A percentile compares a stretch with the other conserved stretches of the same genome.
Evolutionary conservation across 2,329 filamentous ascomycete genomes (phyloP).

Genomic region (Fusarium nodosum): DNA sequence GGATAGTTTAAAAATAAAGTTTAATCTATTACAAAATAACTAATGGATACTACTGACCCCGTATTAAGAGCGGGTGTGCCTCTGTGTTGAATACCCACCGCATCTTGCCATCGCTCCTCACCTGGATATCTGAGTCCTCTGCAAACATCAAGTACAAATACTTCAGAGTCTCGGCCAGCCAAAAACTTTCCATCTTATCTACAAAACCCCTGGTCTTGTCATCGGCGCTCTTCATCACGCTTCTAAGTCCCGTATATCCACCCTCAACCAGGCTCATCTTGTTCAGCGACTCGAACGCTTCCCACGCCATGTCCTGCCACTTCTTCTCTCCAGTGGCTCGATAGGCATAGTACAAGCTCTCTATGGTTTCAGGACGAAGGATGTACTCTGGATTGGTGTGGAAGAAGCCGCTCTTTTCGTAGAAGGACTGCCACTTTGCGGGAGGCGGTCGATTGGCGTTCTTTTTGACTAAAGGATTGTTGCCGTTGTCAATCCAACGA

Average conservation of each 20-base stretch:
- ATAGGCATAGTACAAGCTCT: slow-evolving; percentile 42
- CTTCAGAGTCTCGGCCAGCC: slow-evolving; percentile 43
- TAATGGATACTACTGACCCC: neutral
- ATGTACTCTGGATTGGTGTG: slow-evolving; percentile 33
- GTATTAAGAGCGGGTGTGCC: slow-evolving; percentile 28
- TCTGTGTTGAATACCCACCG: slow-evolving; percentile 42
- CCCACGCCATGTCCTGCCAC: slow-evolving; percentile 41
- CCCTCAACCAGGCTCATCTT: slow-evolving; percentile 25
- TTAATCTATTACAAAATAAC: neutral
- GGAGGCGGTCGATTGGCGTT: slow-evolving; percentile 25
- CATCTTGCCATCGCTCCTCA: slow-evolving; percentile 35
- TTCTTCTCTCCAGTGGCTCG: slow-evolving; percentile 32
- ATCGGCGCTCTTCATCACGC: slow-evolving; percentile 19
- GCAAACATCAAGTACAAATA: slow-evolving; percentile 43
- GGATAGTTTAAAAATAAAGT: neutral
- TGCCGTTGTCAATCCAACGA: slow-evolving; percentile 39
- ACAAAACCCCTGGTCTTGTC: slow-evolving; percentile 10
- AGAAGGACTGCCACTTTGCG: slow-evolving; percentile 27
- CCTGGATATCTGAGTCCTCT: slow-evolving; percentile 34
- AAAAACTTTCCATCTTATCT: slow-evolving; percentile 46
- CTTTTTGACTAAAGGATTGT: slow-evolving; percentile 19
- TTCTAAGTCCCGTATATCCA: slow-evolving; percentile 19
- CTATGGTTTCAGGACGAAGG: slow-evolving; percentile 36
- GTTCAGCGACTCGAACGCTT: slow-evolving; percentile 25
- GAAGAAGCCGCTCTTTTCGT: slow-evolving; percentile 32